Evolutionary conservation across 176 grass and related monocot species (phyloP), one percentile per base, ranked within the genome.

Genomic region (Oryza officinalis): DNA sequence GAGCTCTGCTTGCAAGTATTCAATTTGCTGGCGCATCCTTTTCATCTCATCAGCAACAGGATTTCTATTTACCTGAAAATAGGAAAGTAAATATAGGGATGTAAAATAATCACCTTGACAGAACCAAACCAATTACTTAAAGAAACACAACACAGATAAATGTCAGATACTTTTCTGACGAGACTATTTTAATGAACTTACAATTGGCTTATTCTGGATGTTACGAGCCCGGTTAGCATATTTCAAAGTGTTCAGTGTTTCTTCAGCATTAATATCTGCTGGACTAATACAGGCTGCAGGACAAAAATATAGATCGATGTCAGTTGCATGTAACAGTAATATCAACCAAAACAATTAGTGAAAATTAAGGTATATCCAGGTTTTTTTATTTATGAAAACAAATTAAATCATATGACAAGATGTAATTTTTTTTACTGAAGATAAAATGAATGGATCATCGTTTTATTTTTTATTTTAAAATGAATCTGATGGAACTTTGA

Each of bases 161-260:
- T 35, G 14, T 46, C 12, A 76, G 37, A 72, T 69, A 40, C 20
- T 27, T 71, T 77, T 80, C 4, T 76, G 10, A 76, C 10, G 43
- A 77, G n/a, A 30, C 23, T 59, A 57, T 47, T 64, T 37, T 59
- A 85, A 47, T 20, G 1, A 67, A 89, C 96, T 94, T 72, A 99
- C 96, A 87, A 96, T 89, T 72, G 96, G 96, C 49, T 99, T 99
- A 68, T 99, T 99, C 63, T 88, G 93, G 77, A 99, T 99, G 84
- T 99, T 99, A 17, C 96, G 96, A 91, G 97, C 97, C 59, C 97
- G 78, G 90, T 99, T 99, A 79, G 97, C 97, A 87, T 99, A 99
- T 86, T 99, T 99, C 80, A 99, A 75, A 26, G 97, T 99, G 88
- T 99, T 99, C 30, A 99, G 80, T 65, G 97, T 99, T 90, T 99